phyloP scores from a whole-genome alignment of 2,329 filamentous ascomycete species.

The Beauveria medogensis region DNA sequence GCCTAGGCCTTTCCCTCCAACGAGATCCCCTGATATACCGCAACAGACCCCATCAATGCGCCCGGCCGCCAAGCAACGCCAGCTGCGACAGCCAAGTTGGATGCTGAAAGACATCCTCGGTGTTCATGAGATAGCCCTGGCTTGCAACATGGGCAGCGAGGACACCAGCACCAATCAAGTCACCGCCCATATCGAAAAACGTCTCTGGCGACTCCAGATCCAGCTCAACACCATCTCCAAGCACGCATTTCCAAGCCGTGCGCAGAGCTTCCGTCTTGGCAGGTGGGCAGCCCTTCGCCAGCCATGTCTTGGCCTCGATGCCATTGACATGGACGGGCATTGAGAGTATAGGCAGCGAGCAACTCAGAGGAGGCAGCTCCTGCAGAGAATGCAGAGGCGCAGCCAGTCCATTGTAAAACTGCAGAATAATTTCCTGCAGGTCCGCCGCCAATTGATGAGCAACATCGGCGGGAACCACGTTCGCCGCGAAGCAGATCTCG shows the following conservation, averaged over 20 bases:
- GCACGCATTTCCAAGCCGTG: neutral
- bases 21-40: neutral
- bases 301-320: neutral
- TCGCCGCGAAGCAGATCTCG: conserved; percentile 4
- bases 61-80: neutral
- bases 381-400: neutral
- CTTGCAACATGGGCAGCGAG: neutral
- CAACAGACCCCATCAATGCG: neutral
- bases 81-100: conserved; percentile 3
- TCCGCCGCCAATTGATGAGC: conserved; percentile 1
- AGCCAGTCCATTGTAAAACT: neutral
- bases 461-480: neutral
- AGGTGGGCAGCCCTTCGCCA: neutral
- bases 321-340: conserved; percentile 1
- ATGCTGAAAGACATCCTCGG: neutral
- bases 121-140: neutral
- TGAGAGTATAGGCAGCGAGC: neutral
- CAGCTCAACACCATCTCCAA: neutral
- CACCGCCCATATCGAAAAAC: neutral
- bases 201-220: neutral
- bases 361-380: neutral
- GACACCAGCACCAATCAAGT: neutral
- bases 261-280: neutral
- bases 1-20: neutral
- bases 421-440: conserved; percentile 1